Conservation (phyloP, 2,329 filamentous ascomycete species). For the Botrytis fragariae region DNA sequence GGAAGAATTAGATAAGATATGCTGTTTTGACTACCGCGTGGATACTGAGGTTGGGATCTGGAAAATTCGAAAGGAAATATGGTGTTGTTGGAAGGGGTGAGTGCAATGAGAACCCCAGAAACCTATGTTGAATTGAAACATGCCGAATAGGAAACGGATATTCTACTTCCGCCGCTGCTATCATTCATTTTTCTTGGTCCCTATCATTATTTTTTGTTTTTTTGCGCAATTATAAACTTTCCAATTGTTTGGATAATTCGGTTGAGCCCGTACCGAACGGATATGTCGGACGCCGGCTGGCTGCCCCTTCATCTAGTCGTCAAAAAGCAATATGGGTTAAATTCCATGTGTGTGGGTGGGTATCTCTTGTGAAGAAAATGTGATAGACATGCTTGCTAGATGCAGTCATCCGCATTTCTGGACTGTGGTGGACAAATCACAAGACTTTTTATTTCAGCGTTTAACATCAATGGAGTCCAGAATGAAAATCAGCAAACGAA, state of each 20-base stretch:
- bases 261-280: conserved; percentile 18
- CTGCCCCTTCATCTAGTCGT: conserved; percentile 5
- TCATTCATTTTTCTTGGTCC: background rate
- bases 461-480: background rate
- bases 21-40: conserved; percentile 11
- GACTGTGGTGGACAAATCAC: conserved; percentile 15
- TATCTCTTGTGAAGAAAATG: conserved; percentile 19
- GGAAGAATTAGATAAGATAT: background rate
- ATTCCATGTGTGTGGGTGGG: conserved; percentile 12
- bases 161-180: background rate
- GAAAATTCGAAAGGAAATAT: background rate
- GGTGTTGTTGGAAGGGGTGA: background rate
- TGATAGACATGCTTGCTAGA: conserved; percentile 21
- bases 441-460: conserved; percentile 18
- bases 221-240: background rate
- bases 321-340: conserved; percentile 4
- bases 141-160: background rate
- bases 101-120: background rate
- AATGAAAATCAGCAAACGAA: conserved; percentile 9
- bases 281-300: conserved; percentile 11
- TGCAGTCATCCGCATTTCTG: conserved; percentile 21
- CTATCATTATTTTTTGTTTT: background rate
- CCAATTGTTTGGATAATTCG: conserved; percentile 4
- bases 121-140: conserved; percentile 1
- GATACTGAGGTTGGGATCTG: background rate